Evolutionary conservation across 2,329 filamentous ascomycete genomes (phyloP).

Genomic region (Botrytis hyacinthi): DNA sequence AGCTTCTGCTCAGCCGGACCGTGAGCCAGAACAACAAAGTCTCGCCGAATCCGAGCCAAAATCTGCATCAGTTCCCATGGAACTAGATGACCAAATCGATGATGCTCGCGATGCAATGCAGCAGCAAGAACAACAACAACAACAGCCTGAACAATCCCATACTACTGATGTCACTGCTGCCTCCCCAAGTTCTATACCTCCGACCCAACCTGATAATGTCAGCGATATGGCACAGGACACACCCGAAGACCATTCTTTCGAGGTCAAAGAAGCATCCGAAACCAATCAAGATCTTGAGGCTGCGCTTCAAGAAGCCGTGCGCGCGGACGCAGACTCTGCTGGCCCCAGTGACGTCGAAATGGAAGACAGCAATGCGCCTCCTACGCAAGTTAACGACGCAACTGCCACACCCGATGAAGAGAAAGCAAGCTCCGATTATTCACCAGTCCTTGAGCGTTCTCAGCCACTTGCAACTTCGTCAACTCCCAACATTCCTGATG

Average conservation of each 20-base stretch:
- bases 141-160: background rate
- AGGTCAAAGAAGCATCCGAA: conserved; percentile 8
- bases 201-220: background rate
- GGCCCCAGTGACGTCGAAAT: conserved; percentile 27
- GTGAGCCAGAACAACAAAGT: background rate
- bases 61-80: conserved; percentile 12
- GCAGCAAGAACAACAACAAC: background rate
- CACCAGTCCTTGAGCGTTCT: conserved; percentile 29
- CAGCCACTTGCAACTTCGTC: background rate
- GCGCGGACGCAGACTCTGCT: conserved; percentile 34
- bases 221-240: background rate
- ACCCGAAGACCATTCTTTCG: background rate
- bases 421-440: conserved; percentile 30
- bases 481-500: background rate
- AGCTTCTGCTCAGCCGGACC: conserved; percentile 1
- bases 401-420: conserved; percentile 24
- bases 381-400: conserved; percentile 23
- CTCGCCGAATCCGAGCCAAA: background rate
- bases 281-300: conserved; percentile 33
- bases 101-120: background rate
- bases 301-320: conserved; percentile 34
- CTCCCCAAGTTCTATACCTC: background rate
- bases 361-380: conserved; percentile 30
- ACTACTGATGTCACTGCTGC: background rate
- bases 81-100: conserved; percentile 4